Evolutionary conservation across 106 monocot species (phyloP).

Genomic region (Dioscorea zingiberensis): DNA sequence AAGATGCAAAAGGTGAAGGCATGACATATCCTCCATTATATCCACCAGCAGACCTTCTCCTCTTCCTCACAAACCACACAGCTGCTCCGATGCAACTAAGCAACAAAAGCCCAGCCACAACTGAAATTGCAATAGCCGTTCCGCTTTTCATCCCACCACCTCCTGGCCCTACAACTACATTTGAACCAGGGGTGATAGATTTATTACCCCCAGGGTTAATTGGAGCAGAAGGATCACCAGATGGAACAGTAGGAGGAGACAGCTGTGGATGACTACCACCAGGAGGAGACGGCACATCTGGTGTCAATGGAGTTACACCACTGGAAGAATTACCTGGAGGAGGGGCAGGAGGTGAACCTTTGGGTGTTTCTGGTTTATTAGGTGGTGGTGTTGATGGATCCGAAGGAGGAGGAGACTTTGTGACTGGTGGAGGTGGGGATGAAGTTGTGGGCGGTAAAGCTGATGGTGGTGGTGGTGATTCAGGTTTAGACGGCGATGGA

Average conservation of each 20-base stretch:
- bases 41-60: constrained; percentile 20
- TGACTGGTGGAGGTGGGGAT: constrained; percentile 2
- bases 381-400: constrained; percentile 13
- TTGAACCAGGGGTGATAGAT: constrained; percentile 5
- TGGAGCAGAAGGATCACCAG: constrained; percentile 1
- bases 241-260: constrained; percentile 9
- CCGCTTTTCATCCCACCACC: constrained; percentile 16
- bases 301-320: constrained; percentile 1
- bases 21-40: constrained; percentile 37
- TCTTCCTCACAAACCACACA: constrained; percentile 44
- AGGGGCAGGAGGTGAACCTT: constrained; percentile 3
- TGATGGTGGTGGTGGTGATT: constrained; percentile 2
- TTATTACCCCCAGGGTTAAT: constrained; percentile 9
- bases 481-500: neutral
- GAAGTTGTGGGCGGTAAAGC: neutral
- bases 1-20: constrained; percentile 50
- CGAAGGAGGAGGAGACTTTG: constrained; percentile 5
- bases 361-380: neutral
- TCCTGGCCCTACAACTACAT: neutral
- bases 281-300: constrained; percentile 6
- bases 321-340: constrained; percentile 11
- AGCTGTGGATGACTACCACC: constrained; percentile 7
- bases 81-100: constrained; percentile 31
- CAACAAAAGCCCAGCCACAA: constrained; percentile 25
- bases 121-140: constrained; percentile 18